These are phyloP conservation scores for Penicillium sp. DNA, from an alignment of 2,329 filamentous ascomycete species.

Conservation along the genomic window DNA sequence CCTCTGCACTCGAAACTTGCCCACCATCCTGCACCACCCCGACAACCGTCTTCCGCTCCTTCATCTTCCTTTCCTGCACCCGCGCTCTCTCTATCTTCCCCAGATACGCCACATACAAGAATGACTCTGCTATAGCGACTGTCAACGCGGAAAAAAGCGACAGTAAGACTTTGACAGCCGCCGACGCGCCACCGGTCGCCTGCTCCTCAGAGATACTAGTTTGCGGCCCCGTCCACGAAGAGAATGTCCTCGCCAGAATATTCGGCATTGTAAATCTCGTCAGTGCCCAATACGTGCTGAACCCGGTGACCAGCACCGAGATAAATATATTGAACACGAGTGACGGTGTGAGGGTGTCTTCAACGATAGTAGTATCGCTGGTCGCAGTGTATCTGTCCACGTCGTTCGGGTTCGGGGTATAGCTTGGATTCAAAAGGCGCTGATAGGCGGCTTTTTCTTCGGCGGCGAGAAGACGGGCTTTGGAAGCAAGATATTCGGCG, in stretches of 20 bases:
- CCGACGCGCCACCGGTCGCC: constrained; percentile 11
- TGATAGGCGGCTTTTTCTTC: constrained; percentile 79
- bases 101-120: constrained; percentile 46
- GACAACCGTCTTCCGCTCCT: constrained; percentile 15
- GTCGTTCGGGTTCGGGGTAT: constrained; percentile 49
- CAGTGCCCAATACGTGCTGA: constrained; percentile 44
- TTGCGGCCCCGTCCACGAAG: constrained; percentile 13
- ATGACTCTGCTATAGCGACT: constrained; percentile 45
- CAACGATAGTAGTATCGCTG: constrained; percentile 6
- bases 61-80: constrained; percentile 9
- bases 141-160: constrained; percentile 38
- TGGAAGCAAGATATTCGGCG: constrained; percentile 77
- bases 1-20: constrained; percentile 1
- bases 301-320: constrained; percentile 67
- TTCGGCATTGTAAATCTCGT: constrained; percentile 35
- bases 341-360: constrained; percentile 40
- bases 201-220: neutral
- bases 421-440: constrained; percentile 59
- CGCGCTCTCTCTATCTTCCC: constrained; percentile 35
- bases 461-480: constrained; percentile 75
- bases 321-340: constrained; percentile 86
- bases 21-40: constrained; percentile 5
- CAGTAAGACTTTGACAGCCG: constrained; percentile 37
- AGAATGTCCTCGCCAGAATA: constrained; percentile 22
- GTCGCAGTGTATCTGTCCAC: constrained; percentile 36